A percentile compares a stretch with the other conserved stretches of the same genome.
Conservation (phyloP, 2,329 filamentous ascomycete species). For the Xylaria sp. region DNA sequence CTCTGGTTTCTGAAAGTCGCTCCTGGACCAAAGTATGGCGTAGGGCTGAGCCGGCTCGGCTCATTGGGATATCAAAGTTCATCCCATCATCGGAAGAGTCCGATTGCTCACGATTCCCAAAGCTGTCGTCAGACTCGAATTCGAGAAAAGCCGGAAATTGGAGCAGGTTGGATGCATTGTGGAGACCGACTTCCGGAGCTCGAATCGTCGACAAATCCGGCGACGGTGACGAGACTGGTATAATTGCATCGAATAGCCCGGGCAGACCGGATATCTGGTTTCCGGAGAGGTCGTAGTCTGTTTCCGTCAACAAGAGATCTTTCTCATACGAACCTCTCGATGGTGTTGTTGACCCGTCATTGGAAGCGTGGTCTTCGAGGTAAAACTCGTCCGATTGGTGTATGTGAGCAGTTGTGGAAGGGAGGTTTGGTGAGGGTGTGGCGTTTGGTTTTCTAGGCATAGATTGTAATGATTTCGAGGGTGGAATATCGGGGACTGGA, state of each 20-base stretch:
- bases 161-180: conserved; percentile 26
- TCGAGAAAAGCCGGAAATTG: conserved; percentile 37
- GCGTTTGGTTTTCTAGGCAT: conserved; percentile 3
- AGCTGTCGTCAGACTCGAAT: conserved; percentile 37
- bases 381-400: conserved; percentile 37
- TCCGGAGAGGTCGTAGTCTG: conserved; percentile 41
- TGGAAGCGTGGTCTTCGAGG: conserved; percentile 42
- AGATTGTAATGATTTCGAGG: conserved; percentile 12
- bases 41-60: conserved; percentile 31
- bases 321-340: conserved; percentile 43
- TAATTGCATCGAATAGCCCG: conserved; percentile 37
- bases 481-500: conserved; percentile 31
- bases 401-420: conserved; percentile 13
- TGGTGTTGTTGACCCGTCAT: conserved; percentile 38
- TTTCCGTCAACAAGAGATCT: conserved; percentile 44
- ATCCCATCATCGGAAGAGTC: conserved; percentile 42
- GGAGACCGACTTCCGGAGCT: conserved; percentile 9
- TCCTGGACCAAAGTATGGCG: conserved; percentile 18
- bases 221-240: not conserved
- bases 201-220: not conserved
- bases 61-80: conserved; percentile 44
- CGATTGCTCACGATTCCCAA: conserved; percentile 22
- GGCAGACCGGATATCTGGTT: conserved; percentile 44
- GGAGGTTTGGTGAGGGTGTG: conserved; percentile 24
- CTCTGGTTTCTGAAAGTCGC: conserved; percentile 16